Base-by-base conservation (phyloP, 345 rosid genomes). In the Streptanthus diversifolius region DNA sequence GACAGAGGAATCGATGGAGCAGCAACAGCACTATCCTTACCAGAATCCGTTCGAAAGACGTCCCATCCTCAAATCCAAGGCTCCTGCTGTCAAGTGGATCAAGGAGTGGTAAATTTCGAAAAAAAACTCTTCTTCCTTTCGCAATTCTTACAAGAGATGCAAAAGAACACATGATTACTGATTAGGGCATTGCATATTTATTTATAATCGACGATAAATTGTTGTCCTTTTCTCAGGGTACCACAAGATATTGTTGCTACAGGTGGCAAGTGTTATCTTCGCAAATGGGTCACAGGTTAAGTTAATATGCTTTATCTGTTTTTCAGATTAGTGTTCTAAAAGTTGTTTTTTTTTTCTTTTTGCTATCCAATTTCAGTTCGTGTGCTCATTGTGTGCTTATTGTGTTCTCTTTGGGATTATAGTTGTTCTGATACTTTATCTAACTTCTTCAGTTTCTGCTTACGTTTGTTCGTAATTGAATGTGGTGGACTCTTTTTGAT, bases 171-270 rank as follows among this genome's bases (percentile, higher is more conserved):
- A 30, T 30, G 33, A 30, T 30, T 30, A 30, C 33, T 41, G 18
- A 41, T 41, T 41, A 41, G 19, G 18, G 47, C 19, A 0, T 27
- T 49, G 11, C 29, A 22, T 49, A 22, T 12, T 5, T 22, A 27
- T 12, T 25, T 4, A 43, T 43, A 51, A 22, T 51, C 12, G n/a
- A 32, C 13, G 60, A 55, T 15, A 9, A 33, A 18, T 8, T 9
- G 0, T 9, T 33, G 9, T 33, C 41, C 62, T 57, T 29, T 59
- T 30, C 22, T 71, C 64, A 95, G 99, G 99, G 98, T 92, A 58
- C 99, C 99, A 17, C 99, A 91, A 81, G 98, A 95, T 82, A 86
- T 88, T 68, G 91, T 87, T 21, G 93, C 98, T 3, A 95, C 92
- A 51, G 98, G 98, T 64, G 96, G 96, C 19, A 95, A 88, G 87